Evolutionary conservation across 2,329 filamentous ascomycete genomes (phyloP).

Genomic region (Beauveria medogensis): DNA sequence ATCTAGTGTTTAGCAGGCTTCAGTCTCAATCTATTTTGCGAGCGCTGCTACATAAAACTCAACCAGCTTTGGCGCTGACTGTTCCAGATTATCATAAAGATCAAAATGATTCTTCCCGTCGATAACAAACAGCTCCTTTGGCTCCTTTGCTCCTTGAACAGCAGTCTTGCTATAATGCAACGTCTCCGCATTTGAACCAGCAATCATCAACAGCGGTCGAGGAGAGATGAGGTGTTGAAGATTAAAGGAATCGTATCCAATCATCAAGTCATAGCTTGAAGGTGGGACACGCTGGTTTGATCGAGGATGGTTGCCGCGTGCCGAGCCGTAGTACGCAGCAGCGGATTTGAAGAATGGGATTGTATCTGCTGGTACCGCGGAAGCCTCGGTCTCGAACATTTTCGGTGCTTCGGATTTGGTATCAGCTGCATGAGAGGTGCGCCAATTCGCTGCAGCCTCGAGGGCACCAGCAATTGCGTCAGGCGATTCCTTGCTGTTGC

Average conservation of each 20-base stretch:
- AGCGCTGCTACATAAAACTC: constrained; percentile 7
- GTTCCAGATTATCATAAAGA: constrained; percentile 14
- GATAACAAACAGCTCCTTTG: constrained; percentile 14
- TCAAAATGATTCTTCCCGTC: constrained; percentile 14
- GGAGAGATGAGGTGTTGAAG: neutral
- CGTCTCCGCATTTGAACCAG: neutral
- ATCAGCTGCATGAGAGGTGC: neutral
- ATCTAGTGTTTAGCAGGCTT: no score
- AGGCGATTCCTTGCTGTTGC: constrained; percentile 1
- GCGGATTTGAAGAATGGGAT: constrained; percentile 6
- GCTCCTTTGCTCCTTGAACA: constrained; percentile 12
- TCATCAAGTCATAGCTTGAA: neutral
- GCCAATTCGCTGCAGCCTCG: constrained; percentile 6
- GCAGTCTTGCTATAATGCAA: constrained; percentile 9
- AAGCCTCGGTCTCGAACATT: neutral
- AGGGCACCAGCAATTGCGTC: neutral
- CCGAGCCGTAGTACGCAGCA: constrained; percentile 11
- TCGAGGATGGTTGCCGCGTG: neutral
- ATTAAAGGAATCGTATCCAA: neutral
- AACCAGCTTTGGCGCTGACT: constrained; percentile 11
- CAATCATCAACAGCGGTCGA: constrained; percentile 1
- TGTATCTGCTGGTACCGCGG: constrained; percentile 1
- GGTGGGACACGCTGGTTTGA: neutral
- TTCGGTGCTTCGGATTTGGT: neutral
- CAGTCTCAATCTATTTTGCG: neutral